These are phyloP conservation scores for Pythium biforme DNA, from an alignment of 352 stramenopile species.

Conservation along the genomic window DNA sequence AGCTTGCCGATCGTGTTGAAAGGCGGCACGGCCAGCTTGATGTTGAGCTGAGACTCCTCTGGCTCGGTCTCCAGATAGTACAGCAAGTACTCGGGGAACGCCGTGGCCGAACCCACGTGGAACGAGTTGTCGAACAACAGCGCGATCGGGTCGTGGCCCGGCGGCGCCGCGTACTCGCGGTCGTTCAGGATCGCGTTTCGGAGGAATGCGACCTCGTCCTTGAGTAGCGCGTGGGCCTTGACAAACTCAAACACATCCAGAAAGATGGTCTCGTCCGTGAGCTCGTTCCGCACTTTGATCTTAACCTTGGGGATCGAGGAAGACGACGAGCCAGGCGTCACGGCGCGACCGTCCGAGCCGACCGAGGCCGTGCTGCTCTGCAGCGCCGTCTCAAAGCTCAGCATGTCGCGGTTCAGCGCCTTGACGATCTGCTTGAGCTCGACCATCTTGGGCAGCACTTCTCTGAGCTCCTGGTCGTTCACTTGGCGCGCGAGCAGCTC, in stretches of 20 bases:
- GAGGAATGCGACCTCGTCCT: conserved; percentile 88
- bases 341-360: conserved; percentile 36
- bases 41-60: conserved; percentile 85
- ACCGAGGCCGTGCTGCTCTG: conserved; percentile 57
- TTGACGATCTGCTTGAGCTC: conserved; percentile 92
- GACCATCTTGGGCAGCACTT: conserved; percentile 91
- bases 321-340: neutral
- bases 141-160: conserved; percentile 88
- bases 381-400: conserved; percentile 91
- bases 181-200: conserved; percentile 89
- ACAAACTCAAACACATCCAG: conserved; percentile 94
- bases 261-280: conserved; percentile 89
- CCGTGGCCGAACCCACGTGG: conserved; percentile 88
- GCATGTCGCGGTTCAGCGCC: conserved; percentile 85
- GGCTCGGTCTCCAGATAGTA: conserved; percentile 92
- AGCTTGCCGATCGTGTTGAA: conserved; percentile 94
- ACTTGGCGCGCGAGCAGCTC: conserved; percentile 71
- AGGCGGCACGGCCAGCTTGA: conserved; percentile 89
- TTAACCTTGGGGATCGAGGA: conserved; percentile 81
- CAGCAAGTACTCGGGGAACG: conserved; percentile 92
- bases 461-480: conserved; percentile 91
- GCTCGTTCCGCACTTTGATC: conserved; percentile 89
- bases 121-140: conserved; percentile 94
- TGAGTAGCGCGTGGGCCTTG: conserved; percentile 81
- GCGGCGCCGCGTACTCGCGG: conserved; percentile 84